Conservation (phyloP, 352 stramenopile genomes). For the Saprolegnia diclina region DNA sequence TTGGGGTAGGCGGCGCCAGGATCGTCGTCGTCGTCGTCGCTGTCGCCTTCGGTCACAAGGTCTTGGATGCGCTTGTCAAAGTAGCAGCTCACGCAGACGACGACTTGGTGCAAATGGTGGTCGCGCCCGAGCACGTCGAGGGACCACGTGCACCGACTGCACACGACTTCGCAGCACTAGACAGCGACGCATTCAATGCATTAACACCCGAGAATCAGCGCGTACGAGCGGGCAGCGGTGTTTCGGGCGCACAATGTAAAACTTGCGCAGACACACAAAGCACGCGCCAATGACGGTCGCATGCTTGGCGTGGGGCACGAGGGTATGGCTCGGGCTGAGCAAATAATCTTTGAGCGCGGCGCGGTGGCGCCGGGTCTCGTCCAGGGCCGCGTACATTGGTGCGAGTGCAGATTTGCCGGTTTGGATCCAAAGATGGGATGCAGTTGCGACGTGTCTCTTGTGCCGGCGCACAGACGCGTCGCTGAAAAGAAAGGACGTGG, state of each 20-base stretch:
- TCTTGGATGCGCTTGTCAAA: constrained; percentile 12
- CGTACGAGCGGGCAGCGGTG: constrained; percentile 17
- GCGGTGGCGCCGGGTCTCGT: constrained; percentile 2
- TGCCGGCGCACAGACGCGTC: too few species aligned
- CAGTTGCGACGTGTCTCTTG: too few species aligned
- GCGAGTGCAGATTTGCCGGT: constrained; percentile 6
- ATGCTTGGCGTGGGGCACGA: constrained; percentile 1
- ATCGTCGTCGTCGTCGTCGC: background rate
- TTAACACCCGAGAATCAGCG: too few species aligned
- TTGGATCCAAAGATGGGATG: too few species aligned
- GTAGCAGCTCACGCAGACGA: constrained; percentile 14
- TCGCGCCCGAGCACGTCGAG: constrained; percentile 1
- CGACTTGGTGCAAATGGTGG: constrained; percentile 12
- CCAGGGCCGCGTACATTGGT: background rate
- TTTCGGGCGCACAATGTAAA: constrained; percentile 22
- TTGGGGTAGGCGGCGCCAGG: background rate
- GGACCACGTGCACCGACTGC: constrained; percentile 46
- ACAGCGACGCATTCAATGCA: background rate
- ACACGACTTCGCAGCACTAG: constrained; percentile 72
- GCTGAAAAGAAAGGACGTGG: too few species aligned
- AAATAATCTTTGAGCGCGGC: constrained; percentile 2
- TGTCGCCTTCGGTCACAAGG: background rate
- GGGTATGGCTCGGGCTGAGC: background rate
- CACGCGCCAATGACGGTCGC: constrained; percentile 4
- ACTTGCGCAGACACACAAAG: constrained; percentile 24